phyloP scores from a whole-genome alignment of 768 basidiomycete species.

The Imleria badia region DNA sequence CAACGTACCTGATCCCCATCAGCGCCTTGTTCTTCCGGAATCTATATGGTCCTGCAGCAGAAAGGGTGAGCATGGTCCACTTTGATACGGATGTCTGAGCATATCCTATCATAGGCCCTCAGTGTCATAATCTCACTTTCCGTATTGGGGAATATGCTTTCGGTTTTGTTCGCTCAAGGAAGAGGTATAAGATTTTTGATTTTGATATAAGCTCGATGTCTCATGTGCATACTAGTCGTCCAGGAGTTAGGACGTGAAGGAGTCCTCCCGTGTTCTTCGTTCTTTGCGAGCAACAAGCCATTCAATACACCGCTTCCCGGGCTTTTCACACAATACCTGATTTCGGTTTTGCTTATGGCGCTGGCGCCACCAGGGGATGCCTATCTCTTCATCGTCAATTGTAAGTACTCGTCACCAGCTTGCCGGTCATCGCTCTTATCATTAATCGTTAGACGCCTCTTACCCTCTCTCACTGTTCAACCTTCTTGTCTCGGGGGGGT shows the following conservation, averaged over 20 bases:
- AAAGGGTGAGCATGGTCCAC: slow-evolving; percentile 42
- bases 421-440: too few relatives aligned
- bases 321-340: slow-evolving; percentile 57
- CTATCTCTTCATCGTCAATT: slow-evolving; percentile 66
- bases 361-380: slow-evolving; percentile 70
- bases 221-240: slow-evolving; percentile 45
- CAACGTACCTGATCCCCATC: background rate
- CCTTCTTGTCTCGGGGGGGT: slow-evolving; percentile 56
- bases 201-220: background rate
- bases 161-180: slow-evolving; percentile 64
- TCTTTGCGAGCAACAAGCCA: slow-evolving; percentile 71
- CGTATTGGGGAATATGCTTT: slow-evolving; percentile 61
- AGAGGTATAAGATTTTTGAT: slow-evolving; percentile 45
- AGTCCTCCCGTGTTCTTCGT: slow-evolving; percentile 59
- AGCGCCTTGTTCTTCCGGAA: slow-evolving; percentile 76
- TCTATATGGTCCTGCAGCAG: slow-evolving; percentile 61
- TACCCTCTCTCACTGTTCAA: slow-evolving; percentile 62
- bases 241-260: slow-evolving; percentile 76
- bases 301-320: slow-evolving; percentile 67
- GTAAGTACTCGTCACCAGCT: slow-evolving; percentile 38
- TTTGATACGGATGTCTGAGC: background rate
- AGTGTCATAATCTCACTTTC: slow-evolving; percentile 65
- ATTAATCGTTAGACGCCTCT: slow-evolving; percentile 45
- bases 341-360: slow-evolving; percentile 41
- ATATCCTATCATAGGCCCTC: slow-evolving; percentile 42